Base-by-base conservation (phyloP, 1,139 yeast species). In the Lipomyces yarrowii region DNA sequence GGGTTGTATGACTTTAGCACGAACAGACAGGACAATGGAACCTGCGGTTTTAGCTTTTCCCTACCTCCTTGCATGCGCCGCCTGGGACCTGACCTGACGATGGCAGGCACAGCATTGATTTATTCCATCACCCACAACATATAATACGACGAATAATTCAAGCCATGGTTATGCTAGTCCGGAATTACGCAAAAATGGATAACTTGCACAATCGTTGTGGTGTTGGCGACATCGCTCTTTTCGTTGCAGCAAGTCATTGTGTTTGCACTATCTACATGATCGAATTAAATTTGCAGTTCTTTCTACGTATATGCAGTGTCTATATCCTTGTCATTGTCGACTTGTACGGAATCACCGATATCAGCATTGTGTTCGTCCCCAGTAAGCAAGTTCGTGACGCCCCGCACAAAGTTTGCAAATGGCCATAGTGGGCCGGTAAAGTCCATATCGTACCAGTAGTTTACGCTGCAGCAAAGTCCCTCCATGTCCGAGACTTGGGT, bases 391-490 rank as follows among this genome's bases (percentile, higher is more conserved):
- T 42, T 42, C 48, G 48, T 15, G 48, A 42, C n/a, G 2, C 53
- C 51, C 26, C 69, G 61, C 54, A 56, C 35, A 37, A 68, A 59
- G 52, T 56, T 63, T 56, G 64, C 60, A 23, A 61, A 23, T 18
- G 62, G 46, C 71, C 71, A 70, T 26, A 60, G 54, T 6, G 64
- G 66, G 1, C 64, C 65, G n/a, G 66, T 30, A 56, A 62, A 69
- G 39, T 69, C 71, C 66, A 70, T 61, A 59, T 70, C 71, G 64
- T 78, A 79, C 82, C 82, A 79, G 67, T 77, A 78, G 68, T 79
- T 79, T 51, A 77, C 73, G 55, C 80, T 77, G 42, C 78, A 71
- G 55, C 77, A 77, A 52, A 75, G 63, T 6, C 71, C 73, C 6
- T 65, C 71, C 3, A 64, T 71, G n/a, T 69, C 68, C 15, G 75